Conservation (phyloP, 768 basidiomycete species). For the Tulasnella sp. region DNA sequence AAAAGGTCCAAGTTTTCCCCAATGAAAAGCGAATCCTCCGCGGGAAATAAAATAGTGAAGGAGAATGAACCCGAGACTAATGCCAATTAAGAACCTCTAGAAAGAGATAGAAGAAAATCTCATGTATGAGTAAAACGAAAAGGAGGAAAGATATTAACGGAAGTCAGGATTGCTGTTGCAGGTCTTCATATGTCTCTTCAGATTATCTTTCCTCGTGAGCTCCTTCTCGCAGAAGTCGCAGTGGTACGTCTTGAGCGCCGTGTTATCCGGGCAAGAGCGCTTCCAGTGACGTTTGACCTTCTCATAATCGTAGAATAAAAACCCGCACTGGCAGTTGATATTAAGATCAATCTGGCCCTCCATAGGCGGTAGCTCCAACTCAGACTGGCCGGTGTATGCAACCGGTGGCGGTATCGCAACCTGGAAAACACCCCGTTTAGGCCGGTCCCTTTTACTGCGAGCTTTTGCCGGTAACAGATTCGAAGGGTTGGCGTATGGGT, state of each 20-base stretch:
- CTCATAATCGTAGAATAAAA: neutral
- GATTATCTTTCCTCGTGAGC: neutral
- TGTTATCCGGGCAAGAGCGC: neutral
- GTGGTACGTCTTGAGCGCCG: neutral
- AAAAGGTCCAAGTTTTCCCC: too few relatives aligned
- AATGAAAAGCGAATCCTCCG: too few relatives aligned
- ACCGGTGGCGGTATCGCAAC: too few relatives aligned
- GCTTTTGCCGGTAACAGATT: neutral
- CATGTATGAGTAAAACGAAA: too few relatives aligned
- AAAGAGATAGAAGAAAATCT: too few relatives aligned
- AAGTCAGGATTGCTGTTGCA: neutral
- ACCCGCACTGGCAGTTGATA: neutral
- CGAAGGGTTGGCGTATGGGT: neutral
- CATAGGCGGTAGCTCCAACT: neutral
- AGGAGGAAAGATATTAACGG: too few relatives aligned
- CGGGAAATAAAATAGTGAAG: too few relatives aligned
- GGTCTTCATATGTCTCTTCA: neutral
- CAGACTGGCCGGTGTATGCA: too few relatives aligned
- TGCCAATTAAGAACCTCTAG: too few relatives aligned
- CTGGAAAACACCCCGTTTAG: neutral
- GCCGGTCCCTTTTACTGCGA: neutral
- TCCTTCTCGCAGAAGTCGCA: neutral
- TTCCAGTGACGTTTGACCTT: neutral
- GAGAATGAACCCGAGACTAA: too few relatives aligned
- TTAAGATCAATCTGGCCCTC: neutral